Evolutionary conservation across 495 filamentous ascomycete genomes (phyloP).

Genomic region (Clavariopsis aquatica): DNA sequence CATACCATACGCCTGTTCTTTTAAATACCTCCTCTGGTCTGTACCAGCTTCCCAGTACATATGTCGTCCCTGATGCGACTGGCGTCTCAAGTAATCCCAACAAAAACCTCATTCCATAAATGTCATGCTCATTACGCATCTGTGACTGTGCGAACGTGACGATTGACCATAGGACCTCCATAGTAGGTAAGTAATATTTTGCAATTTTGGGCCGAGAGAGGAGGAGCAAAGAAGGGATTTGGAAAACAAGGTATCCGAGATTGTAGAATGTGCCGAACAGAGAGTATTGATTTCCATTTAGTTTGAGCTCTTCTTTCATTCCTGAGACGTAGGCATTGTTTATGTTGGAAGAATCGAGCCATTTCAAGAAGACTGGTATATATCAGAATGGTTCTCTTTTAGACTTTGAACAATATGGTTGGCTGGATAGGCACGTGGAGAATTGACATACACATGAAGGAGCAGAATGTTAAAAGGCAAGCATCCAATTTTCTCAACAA

Average conservation of each 20-base stretch:
- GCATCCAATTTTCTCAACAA: constrained; percentile 43
- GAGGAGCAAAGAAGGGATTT: constrained; percentile 46
- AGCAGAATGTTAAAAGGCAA: constrained; percentile 46
- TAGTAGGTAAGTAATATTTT: constrained; percentile 44
- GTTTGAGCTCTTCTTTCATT: constrained; percentile 61
- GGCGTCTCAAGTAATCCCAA: constrained; percentile 43
- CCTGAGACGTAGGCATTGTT: constrained; percentile 86
- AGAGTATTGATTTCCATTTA: constrained; percentile 72
- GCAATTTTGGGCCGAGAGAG: constrained; percentile 34
- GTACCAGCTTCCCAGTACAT: constrained; percentile 61
- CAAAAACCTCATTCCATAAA: constrained; percentile 55
- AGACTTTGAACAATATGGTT: not conserved
- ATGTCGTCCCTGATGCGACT: constrained; percentile 48
- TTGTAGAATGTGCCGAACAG: constrained; percentile 46
- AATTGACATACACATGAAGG: constrained; percentile 43
- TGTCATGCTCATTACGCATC: constrained; percentile 52
- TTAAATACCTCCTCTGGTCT: constrained; percentile 57
- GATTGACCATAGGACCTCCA: constrained; percentile 54
- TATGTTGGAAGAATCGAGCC: constrained; percentile 67
- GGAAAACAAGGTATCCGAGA: constrained; percentile 51
- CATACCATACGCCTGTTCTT: constrained; percentile 54
- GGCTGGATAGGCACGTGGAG: not conserved
- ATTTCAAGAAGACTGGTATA: constrained; percentile 53
- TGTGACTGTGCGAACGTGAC: constrained; percentile 53
- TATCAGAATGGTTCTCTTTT: not conserved